phyloP scores from a whole-genome alignment of 148 eudicot genomes.

The Pouteria glomerata region DNA sequence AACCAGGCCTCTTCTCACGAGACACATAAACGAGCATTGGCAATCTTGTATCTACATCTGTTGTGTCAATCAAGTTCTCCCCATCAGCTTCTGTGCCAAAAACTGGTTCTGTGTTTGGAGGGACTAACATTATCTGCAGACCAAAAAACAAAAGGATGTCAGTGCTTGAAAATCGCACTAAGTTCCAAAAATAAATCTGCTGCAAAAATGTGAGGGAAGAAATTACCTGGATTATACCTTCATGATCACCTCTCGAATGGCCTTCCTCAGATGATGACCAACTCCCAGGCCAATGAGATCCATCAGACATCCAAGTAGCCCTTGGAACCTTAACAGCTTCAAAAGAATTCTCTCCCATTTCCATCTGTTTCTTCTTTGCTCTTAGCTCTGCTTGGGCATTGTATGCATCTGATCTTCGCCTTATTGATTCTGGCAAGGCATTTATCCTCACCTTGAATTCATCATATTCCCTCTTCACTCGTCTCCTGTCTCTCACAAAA shows the following conservation, averaged over 20 bases:
- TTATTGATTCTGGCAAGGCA: constrained; percentile 77
- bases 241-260: constrained; percentile 87
- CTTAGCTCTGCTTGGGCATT: constrained; percentile 82
- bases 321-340: constrained; percentile 51
- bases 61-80: constrained; percentile 61
- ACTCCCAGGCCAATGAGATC: constrained; percentile 93
- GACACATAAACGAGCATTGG: constrained; percentile 96
- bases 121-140: constrained; percentile 82
- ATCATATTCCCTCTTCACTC: constrained; percentile 98
- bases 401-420: constrained; percentile 92
- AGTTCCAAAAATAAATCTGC: too few relatives aligned
- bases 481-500: constrained; percentile 85
- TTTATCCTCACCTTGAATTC: constrained; percentile 95
- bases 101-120: constrained; percentile 71
- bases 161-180: not conserved
- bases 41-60: constrained; percentile 73
- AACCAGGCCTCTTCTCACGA: constrained; percentile 82
- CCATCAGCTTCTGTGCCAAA: constrained; percentile 63
- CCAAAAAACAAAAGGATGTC: constrained; percentile 1
- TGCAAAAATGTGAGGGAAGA: too few relatives aligned
- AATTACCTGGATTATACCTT: constrained; percentile 66
- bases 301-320: constrained; percentile 98
- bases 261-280: constrained; percentile 79
- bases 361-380: constrained; percentile 71
- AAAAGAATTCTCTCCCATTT: constrained; percentile 39